Evolutionary conservation across 331 rosid genomes (phyloP).

Genomic region (Malus hybrid): DNA sequence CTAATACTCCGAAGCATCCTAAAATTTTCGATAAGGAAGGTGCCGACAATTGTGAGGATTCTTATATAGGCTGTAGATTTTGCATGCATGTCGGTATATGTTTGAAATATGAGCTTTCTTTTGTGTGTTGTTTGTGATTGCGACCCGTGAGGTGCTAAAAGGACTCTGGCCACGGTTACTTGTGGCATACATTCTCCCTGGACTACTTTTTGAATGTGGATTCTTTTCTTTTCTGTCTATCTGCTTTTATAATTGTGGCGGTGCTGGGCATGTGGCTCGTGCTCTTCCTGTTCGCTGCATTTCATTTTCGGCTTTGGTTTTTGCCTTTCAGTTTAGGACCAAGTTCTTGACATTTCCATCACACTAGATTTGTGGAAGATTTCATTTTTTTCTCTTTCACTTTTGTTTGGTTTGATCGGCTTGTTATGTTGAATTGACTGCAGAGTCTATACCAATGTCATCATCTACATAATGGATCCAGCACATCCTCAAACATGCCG

Average conservation of each 20-base stretch:
- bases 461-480: neutral
- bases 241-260: neutral
- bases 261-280: conserved; percentile 7
- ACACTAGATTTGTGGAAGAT: neutral
- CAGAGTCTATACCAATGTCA: neutral
- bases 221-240: neutral
- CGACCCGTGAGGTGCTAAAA: neutral
- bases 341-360: neutral
- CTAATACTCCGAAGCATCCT: neutral
- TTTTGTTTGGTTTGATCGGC: conserved; percentile 4
- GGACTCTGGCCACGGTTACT: neutral
- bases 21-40: neutral
- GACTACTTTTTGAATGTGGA: neutral
- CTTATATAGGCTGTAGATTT: neutral
- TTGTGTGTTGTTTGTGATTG: neutral
- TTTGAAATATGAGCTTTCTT: neutral
- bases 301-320: neutral
- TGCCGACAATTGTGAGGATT: neutral
- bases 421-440: neutral
- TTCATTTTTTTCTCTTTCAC: neutral
- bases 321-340: neutral
- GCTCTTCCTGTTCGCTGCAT: neutral
- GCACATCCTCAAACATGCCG: neutral
- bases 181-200: neutral
- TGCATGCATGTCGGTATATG: neutral